Evolutionary conservation across 768 basidiomycete genomes (phyloP).

Genomic region (Piloderma croceum): DNA sequence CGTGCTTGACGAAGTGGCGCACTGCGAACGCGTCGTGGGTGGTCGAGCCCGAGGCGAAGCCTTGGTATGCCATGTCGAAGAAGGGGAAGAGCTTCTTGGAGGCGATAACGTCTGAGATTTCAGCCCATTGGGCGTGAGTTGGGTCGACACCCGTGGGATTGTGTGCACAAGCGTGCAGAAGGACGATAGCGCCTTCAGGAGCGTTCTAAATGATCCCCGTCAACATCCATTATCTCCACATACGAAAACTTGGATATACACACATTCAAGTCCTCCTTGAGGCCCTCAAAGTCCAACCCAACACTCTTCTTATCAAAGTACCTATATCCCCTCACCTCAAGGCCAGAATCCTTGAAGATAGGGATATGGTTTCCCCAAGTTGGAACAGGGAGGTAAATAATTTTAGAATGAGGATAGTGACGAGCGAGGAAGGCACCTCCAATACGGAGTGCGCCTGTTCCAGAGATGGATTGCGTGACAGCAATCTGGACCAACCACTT

Average conservation of each 20-base stretch:
- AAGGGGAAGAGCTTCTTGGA: slow-evolving; percentile 93
- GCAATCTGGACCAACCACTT: slow-evolving; percentile 50
- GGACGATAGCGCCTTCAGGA: slow-evolving; percentile 76
- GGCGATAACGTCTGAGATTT: slow-evolving; percentile 81
- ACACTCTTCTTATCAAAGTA: slow-evolving; percentile 93
- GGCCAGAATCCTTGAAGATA: slow-evolving; percentile 88
- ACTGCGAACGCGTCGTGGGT: slow-evolving; percentile 90
- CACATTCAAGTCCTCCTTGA: slow-evolving; percentile 83
- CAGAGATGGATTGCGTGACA: slow-evolving; percentile 91
- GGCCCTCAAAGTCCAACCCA: slow-evolving; percentile 85
- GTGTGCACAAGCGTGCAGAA: slow-evolving; percentile 96
- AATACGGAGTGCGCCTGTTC: slow-evolving; percentile 95
- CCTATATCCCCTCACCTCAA: slow-evolving; percentile 87
- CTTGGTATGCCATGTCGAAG: slow-evolving; percentile 99
- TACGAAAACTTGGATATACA: slow-evolving; percentile 14
- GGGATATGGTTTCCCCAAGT: slow-evolving; percentile 98
- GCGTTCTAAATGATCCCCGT: slow-evolving; percentile 46
- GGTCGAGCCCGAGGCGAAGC: slow-evolving; percentile 93
- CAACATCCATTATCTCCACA: not conserved
- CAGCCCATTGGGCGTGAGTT: slow-evolving; percentile 86
- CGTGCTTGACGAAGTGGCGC: slow-evolving; percentile 86
- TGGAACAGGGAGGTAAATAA: slow-evolving; percentile 86
- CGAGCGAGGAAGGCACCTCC: slow-evolving; percentile 88
- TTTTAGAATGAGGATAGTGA: slow-evolving; percentile 81
- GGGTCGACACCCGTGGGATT: slow-evolving; percentile 99